Conservation (phyloP, 2,329 filamentous ascomycete genomes). For the Alternaria novae-zelandiae region DNA sequence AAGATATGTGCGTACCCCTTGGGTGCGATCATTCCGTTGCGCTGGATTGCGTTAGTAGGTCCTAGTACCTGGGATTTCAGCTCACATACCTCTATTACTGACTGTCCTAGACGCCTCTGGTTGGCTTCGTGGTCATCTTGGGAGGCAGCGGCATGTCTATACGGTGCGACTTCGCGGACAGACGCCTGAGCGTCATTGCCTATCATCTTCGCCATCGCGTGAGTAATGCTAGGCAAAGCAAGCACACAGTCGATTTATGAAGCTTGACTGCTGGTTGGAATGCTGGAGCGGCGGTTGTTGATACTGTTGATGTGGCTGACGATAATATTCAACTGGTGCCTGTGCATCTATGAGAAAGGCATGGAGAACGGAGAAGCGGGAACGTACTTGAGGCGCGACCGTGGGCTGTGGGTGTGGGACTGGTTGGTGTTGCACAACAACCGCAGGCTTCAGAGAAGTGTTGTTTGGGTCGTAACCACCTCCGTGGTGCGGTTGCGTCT, state of each 20-base stretch:
- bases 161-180: slow-evolving; percentile 13
- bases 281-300: slow-evolving; percentile 14
- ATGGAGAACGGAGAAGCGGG: neutral
- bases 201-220: slow-evolving; percentile 2
- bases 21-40: slow-evolving; percentile 14
- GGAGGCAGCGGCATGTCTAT: neutral
- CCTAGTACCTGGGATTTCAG: rapidly evolving
- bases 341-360: slow-evolving; percentile 1
- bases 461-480: slow-evolving; percentile 23
- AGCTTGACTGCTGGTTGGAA: slow-evolving; percentile 14
- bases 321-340: slow-evolving; percentile 11
- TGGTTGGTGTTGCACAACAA: slow-evolving; percentile 14
- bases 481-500: slow-evolving; percentile 12
- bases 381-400: slow-evolving; percentile 17
- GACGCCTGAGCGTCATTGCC: slow-evolving; percentile 17
- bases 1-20: slow-evolving; percentile 33
- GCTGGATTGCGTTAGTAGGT: slow-evolving; percentile 7
- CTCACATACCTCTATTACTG: neutral
- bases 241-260: slow-evolving; percentile 27
- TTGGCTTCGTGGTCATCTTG: neutral
- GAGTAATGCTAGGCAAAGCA: slow-evolving; percentile 10
- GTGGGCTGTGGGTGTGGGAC: slow-evolving; percentile 9
- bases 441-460: slow-evolving; percentile 7
- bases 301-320: slow-evolving; percentile 8
- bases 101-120: neutral